Conservation (phyloP, 228 moss, liverwort and hornwort species). For the Sphagnum fallax region DNA sequence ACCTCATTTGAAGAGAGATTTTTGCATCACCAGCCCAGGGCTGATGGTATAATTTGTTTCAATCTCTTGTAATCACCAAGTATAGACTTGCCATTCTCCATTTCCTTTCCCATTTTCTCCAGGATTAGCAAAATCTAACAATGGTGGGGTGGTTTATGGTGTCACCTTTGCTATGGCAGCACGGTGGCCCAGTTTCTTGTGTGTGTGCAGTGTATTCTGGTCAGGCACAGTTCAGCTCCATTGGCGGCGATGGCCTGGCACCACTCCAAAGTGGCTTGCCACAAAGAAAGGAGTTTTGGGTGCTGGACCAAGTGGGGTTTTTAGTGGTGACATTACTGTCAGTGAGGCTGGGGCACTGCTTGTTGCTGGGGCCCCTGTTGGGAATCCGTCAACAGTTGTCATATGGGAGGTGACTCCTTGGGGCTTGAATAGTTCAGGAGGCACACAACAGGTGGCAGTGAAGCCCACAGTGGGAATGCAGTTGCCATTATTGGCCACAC, state of each 20-base stretch:
- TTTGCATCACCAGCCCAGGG: conserved; percentile 70
- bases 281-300: conserved; percentile 89
- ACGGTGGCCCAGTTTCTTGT: conserved; percentile 92
- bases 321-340: conserved; percentile 71
- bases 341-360: conserved; percentile 71
- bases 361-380: conserved; percentile 88
- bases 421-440: conserved; percentile 42
- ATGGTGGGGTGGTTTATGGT: background rate
- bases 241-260: conserved; percentile 83
- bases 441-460: conserved; percentile 50
- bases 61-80: background rate
- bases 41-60: conserved; percentile 32
- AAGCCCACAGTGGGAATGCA: conserved; percentile 68
- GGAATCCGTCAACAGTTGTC: conserved; percentile 90
- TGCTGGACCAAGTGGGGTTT: conserved; percentile 92
- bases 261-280: conserved; percentile 63
- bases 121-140: background rate
- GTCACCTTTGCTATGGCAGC: conserved; percentile 40
- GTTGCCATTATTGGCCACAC: conserved; percentile 48
- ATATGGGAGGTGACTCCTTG: conserved; percentile 93
- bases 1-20: conserved; percentile 83
- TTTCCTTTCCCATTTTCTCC: background rate
- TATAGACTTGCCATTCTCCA: background rate
- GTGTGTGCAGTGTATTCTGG: conserved; percentile 75
- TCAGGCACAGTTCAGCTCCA: conserved; percentile 94